Evolutionary conservation across 1,284 basidiomycete genomes (phyloP).

Genomic region (Stygiomarasmius scandens): DNA sequence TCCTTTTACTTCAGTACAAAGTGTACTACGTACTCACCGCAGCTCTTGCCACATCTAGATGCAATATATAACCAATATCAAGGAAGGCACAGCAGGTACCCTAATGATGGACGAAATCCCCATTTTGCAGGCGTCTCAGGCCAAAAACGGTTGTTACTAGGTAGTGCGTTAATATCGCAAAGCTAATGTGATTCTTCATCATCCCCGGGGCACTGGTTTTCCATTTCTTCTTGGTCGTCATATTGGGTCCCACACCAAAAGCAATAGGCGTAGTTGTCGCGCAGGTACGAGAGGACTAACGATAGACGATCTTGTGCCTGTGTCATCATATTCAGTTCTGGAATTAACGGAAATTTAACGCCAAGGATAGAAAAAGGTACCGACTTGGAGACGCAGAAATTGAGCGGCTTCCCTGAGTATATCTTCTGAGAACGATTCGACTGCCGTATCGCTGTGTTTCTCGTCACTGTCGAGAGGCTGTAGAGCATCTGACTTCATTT

Average conservation of each 20-base stretch:
- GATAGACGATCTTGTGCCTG: constrained; percentile 73
- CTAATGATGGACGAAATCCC: neutral
- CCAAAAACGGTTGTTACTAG: too few species aligned
- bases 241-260: constrained; percentile 88
- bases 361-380: constrained; percentile 26
- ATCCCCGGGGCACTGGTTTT: constrained; percentile 69
- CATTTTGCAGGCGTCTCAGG: too few species aligned
- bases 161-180: neutral
- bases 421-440: constrained; percentile 46
- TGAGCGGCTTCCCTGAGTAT: constrained; percentile 65
- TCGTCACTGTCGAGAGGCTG: constrained; percentile 41
- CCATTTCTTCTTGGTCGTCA: constrained; percentile 61
- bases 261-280: constrained; percentile 73
- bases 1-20: neutral
- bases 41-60: neutral
- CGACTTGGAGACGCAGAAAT: constrained; percentile 69
- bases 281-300: constrained; percentile 73
- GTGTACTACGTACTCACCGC: neutral
- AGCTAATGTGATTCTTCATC: constrained; percentile 77
- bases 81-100: neutral
- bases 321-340: constrained; percentile 3
- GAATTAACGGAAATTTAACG: constrained; percentile 3
- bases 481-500: constrained; percentile 73
- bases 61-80: neutral
- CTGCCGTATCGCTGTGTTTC: constrained; percentile 12